Evolutionary conservation across 345 rosid species (phyloP), one percentile per base, ranked within the genome.

Genomic region (Citrus sp.): DNA sequence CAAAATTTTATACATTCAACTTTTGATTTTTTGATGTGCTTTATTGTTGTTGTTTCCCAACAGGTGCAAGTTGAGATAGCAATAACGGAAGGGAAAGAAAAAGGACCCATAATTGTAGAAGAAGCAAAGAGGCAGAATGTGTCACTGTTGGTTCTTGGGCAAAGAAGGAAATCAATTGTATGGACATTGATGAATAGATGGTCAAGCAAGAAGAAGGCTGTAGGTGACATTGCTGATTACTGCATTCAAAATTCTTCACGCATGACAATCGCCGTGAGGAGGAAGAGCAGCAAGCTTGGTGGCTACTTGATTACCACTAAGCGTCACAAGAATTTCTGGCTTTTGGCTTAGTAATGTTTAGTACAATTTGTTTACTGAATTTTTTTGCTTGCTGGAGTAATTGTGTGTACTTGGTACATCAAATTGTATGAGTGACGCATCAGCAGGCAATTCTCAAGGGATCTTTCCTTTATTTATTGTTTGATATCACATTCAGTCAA

Each of bases 271-370:
- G 98, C 93, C 0, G 97, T 92, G 66, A 89, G 94, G 78, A 90
- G 92, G 67, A 93, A 93, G 87, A 90, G 90, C 82, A 90, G 84
- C 67, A 87, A 86, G 68, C 89, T 86, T 24, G 99, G 98, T 1
- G 97, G 98, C 62, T 93, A 93, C 88, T 86, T 90, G 85, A 95
- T 95, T 80, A 95, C 99, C 78, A 95, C 94, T 35, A 93, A 93
- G 75, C 88, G 97, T 67, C 99, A 92, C 85, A 93, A 88, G 58
- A 92, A 91, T 10, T 95, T 95, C 79, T 95, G 99, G 99, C 98
- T 92, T 62, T 84, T 93, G 63, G 99, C 99, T 84, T 95, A 82
- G 84, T 38, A 68, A 56, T 13, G 12, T 56, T 64, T 35, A 12
- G 5, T 19, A 55, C 6, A 12, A 34, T 6, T 18, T 58, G 27